Conservation (phyloP, 2,329 filamentous ascomycete species). For the Diaporthe destruens region DNA sequence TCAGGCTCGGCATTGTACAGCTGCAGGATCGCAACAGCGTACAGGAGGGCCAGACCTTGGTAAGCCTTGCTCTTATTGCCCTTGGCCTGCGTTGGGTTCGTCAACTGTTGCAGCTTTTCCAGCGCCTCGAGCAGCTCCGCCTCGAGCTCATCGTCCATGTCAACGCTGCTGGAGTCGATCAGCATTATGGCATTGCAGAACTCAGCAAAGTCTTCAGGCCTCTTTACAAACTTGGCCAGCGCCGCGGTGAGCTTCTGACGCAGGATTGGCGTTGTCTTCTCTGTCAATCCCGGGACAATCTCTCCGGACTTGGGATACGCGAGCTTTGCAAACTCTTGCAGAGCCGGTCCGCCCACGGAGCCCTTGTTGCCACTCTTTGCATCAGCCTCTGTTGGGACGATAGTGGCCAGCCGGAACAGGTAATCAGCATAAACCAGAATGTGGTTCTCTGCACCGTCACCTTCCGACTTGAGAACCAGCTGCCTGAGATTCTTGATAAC, state of each 20-base stretch:
- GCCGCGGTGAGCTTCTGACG: slow-evolving; percentile 69
- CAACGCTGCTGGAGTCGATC: slow-evolving; percentile 62
- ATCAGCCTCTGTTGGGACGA: slow-evolving; percentile 46
- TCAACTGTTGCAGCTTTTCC: slow-evolving; percentile 65
- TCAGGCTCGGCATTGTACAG: slow-evolving; percentile 92
- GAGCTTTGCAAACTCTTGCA: slow-evolving; percentile 67
- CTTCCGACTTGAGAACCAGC: slow-evolving; percentile 48
- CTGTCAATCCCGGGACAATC: slow-evolving; percentile 59
- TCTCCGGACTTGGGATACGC: slow-evolving; percentile 65
- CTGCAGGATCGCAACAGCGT: slow-evolving; percentile 87
- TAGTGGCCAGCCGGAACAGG: slow-evolving; percentile 65
- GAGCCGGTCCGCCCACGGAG: slow-evolving; percentile 56
- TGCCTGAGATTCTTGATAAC: slow-evolving; percentile 36
- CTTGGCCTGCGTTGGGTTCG: slow-evolving; percentile 55
- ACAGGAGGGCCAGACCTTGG: slow-evolving; percentile 82
- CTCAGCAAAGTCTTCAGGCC: slow-evolving; percentile 64
- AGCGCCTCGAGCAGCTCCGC: slow-evolving; percentile 65
- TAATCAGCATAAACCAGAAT: slow-evolving; percentile 67
- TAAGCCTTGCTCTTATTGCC: slow-evolving; percentile 55
- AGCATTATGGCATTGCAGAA: slow-evolving; percentile 67
- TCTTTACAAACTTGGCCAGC: slow-evolving; percentile 69
- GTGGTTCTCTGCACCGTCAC: slow-evolving; percentile 49
- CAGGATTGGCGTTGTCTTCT: slow-evolving; percentile 66
- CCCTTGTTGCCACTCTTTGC: slow-evolving; percentile 49
- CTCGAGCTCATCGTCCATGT: slow-evolving; percentile 68